Base-by-base conservation (phyloP, 225 moss, liverwort and hornwort genomes). In the Ulota crispa region DNA sequence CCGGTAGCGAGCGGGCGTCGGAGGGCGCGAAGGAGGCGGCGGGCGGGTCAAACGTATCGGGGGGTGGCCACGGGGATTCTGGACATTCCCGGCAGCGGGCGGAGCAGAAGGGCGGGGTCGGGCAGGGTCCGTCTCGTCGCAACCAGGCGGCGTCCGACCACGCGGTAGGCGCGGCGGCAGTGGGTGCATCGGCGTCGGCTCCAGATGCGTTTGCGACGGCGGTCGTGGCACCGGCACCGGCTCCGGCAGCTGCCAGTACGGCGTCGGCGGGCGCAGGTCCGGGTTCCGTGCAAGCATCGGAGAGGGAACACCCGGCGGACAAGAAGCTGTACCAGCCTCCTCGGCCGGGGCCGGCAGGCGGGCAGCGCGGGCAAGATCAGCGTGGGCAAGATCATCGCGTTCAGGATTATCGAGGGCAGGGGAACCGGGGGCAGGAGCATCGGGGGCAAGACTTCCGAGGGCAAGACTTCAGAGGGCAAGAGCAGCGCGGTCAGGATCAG, bases 241-340 rank as follows among this genome's bases (percentile, higher is more conserved):
- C 45, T 4, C 45, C 77, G 3, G 30, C 71, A 5, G 11, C 24
- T 0, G 16, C 34, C 2, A 43, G 20, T 59, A 34, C 20, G 4
- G 28, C 62, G 13, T 52, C 68, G n/a, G 15, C 14, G 0, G 78
- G 56, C 21, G 53, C 68, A 30, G 56, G 43, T 39, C 47, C 81
- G 14, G 84, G n/a, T 78, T 41, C 81, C 10, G 83, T 23, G 12
- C 64, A 81, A 11, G 81, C 27, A 27, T 34, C 80, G 4, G 91
- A 91, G 43, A 78, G 81, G 85, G 91, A 91, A 64, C 83, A 89
- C 64, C 71, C 81, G 47, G 72, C 83, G 10, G 86, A 89, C 13
- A 86, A 89, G 31, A 87, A 81, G 80, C 85, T 89, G 27, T 91
- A 91, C 66, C 91, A 91, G 87, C 83, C 91, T 30, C 91, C 91